Evolutionary conservation across 768 basidiomycete genomes (phyloP).

Genomic region (Grammothele lineata): DNA sequence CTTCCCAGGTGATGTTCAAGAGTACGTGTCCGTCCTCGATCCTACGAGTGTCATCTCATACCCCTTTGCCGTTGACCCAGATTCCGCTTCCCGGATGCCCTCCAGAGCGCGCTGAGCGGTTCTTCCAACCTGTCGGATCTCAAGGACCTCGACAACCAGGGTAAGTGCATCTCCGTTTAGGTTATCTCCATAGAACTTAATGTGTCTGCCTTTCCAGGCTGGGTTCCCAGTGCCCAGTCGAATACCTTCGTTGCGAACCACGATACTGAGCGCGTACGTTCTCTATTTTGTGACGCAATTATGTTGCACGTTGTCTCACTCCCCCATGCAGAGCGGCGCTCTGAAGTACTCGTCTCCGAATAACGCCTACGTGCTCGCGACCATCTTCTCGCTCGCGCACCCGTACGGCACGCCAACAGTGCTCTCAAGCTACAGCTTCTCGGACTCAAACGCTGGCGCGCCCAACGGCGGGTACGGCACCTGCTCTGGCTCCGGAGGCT

Average conservation of each 20-base stretch:
- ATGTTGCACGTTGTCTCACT: no score
- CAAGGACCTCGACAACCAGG: slow-evolving; percentile 47
- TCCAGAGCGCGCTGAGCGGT: slow-evolving; percentile 49
- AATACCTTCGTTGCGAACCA: slow-evolving; percentile 70
- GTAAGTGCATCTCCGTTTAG: slow-evolving; percentile 22
- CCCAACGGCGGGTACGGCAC: slow-evolving; percentile 57
- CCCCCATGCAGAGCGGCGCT: slow-evolving; percentile 36
- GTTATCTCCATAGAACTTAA: not conserved
- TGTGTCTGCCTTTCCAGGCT: slow-evolving; percentile 35
- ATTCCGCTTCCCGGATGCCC: slow-evolving; percentile 55
- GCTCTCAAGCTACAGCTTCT: slow-evolving; percentile 53
- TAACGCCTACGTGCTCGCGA: slow-evolving; percentile 59
- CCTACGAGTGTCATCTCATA: not conserved
- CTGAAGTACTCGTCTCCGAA: slow-evolving; percentile 56
- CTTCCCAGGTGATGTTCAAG: slow-evolving; percentile 55
- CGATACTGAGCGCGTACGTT: slow-evolving; percentile 55
- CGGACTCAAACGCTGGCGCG: slow-evolving; percentile 47
- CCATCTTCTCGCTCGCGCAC: slow-evolving; percentile 62
- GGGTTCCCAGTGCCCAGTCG: slow-evolving; percentile 48
- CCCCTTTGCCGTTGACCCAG: slow-evolving; percentile 10
- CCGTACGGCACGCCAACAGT: slow-evolving; percentile 64
- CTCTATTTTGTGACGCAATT: not conserved
- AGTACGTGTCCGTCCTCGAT: slow-evolving; percentile 30
- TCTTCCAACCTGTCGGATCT: slow-evolving; percentile 45
- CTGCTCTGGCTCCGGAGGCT: slow-evolving; percentile 47